A percentile compares a stretch with the other conserved stretches of the same genome.
Conservation (phyloP, 2,329 filamentous ascomycete species). For the Pseudogymnoascus sp. region DNA sequence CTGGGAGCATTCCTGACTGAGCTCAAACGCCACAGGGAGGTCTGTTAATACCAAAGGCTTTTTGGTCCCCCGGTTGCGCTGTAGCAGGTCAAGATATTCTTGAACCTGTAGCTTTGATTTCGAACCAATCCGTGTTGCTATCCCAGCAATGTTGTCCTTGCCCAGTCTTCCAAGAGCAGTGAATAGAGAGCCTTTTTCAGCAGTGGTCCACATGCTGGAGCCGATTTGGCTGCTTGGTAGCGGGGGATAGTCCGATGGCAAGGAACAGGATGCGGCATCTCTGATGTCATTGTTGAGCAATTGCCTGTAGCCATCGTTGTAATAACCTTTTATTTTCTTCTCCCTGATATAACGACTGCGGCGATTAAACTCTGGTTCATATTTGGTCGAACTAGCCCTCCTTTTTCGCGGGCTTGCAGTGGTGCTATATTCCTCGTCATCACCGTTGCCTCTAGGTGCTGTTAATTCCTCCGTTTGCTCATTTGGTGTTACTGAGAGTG, state of each 20-base stretch:
- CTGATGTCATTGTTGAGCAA: slow-evolving; percentile 49
- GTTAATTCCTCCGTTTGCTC: neutral
- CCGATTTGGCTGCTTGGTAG: slow-evolving; percentile 53
- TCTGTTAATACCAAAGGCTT: slow-evolving; percentile 40
- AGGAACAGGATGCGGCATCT: slow-evolving; percentile 34
- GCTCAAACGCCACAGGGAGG: slow-evolving; percentile 63
- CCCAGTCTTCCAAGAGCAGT: slow-evolving; percentile 55
- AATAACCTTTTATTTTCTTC: slow-evolving; percentile 29
- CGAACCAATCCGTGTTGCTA: slow-evolving; percentile 54
- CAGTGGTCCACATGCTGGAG: slow-evolving; percentile 56
- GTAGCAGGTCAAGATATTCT: slow-evolving; percentile 57
- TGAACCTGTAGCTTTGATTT: slow-evolving; percentile 70
- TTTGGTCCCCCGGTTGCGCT: slow-evolving; percentile 22
- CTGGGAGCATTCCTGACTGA: slow-evolving; percentile 55
- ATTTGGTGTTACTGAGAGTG: neutral
- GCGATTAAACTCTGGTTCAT: neutral
- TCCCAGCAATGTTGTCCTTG: slow-evolving; percentile 48
- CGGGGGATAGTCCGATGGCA: slow-evolving; percentile 23
- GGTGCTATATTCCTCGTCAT: neutral
- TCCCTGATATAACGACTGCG: neutral
- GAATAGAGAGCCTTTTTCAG: slow-evolving; percentile 67
- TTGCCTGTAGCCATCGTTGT: slow-evolving; percentile 40
- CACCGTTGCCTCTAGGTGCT: neutral
- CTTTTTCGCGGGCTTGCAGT: neutral
- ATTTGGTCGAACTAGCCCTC: neutral